Conservation (phyloP, 768 basidiomycete species). For the Astraeus odoratus region DNA sequence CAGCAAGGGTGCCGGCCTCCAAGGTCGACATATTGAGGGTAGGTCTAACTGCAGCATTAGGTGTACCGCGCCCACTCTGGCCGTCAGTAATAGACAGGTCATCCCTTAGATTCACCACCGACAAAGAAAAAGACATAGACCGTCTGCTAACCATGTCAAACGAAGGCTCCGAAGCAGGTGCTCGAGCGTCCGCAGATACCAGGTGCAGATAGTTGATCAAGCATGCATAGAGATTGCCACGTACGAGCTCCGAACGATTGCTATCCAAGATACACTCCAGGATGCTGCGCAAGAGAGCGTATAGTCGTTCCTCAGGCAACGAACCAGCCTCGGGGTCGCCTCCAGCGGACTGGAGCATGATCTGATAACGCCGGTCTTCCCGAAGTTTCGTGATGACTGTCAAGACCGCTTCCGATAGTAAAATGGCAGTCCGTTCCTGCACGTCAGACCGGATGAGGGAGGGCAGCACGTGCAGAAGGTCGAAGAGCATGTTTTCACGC, state of each 20-base stretch:
- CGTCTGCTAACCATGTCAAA: slow-evolving; percentile 19
- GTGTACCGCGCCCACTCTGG: slow-evolving; percentile 21
- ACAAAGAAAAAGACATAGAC: slow-evolving; percentile 27
- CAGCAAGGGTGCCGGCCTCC: slow-evolving; percentile 53
- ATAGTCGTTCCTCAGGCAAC: slow-evolving; percentile 75
- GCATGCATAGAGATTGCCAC: slow-evolving; percentile 92
- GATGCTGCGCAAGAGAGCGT: slow-evolving; percentile 63
- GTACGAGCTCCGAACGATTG: slow-evolving; percentile 76
- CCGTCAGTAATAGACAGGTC: slow-evolving; percentile 34
- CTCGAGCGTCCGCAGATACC: slow-evolving; percentile 20
- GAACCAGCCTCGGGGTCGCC: slow-evolving; percentile 59
- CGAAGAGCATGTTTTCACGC: slow-evolving; percentile 85
- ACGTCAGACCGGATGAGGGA: slow-evolving; percentile 59
- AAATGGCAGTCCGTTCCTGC: slow-evolving; percentile 66
- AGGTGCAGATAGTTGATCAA: slow-evolving; percentile 87
- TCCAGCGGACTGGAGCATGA: slow-evolving; percentile 57
- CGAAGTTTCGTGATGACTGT: slow-evolving; percentile 85
- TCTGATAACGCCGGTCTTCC: slow-evolving; percentile 69
- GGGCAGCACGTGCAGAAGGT: slow-evolving; percentile 79
- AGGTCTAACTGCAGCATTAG: slow-evolving; percentile 9
- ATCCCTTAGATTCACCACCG: slow-evolving; percentile 31
- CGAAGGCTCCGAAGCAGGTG: slow-evolving; percentile 8
- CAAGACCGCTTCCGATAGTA: slow-evolving; percentile 77
- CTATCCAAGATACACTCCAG: slow-evolving; percentile 71
- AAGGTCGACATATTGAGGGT: slow-evolving; percentile 32